phyloP scores from a whole-genome alignment of 2,329 filamentous ascomycete genomes.

The Calonectria leucothoes region DNA sequence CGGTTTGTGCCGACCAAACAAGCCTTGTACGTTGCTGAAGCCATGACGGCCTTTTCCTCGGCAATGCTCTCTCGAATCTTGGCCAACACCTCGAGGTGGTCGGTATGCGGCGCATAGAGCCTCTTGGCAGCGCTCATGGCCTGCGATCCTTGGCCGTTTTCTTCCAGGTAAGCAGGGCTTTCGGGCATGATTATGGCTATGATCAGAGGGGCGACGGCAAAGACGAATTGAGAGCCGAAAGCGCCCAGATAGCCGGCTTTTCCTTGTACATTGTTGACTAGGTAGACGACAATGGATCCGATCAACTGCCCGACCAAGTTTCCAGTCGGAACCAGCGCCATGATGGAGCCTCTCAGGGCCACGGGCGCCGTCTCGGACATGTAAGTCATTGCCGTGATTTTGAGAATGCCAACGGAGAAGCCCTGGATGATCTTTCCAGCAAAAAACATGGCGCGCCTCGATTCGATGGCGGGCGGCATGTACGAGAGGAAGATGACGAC shows the following conservation, averaged over 20 bases:
- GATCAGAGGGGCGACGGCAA: slow-evolving; percentile 32
- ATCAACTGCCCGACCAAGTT: slow-evolving; percentile 43
- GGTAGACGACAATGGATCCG: slow-evolving; percentile 35
- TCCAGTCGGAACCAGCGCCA: slow-evolving; percentile 42
- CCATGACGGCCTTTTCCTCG: slow-evolving; percentile 48
- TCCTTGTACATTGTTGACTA: slow-evolving; percentile 33
- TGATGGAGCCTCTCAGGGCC: slow-evolving; percentile 38
- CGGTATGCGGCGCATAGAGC: slow-evolving; percentile 33
- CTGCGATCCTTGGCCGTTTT: slow-evolving; percentile 27
- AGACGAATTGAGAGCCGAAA: slow-evolving; percentile 41
- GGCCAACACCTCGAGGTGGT: slow-evolving; percentile 26
- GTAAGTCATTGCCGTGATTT: slow-evolving; percentile 52
- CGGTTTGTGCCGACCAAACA: slow-evolving; percentile 55
- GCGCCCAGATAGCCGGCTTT: slow-evolving; percentile 38
- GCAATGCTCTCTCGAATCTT: slow-evolving; percentile 49
- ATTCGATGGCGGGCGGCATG: slow-evolving; percentile 22
- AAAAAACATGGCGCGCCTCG: slow-evolving; percentile 37
- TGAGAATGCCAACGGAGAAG: slow-evolving; percentile 41
- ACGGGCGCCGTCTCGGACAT: slow-evolving; percentile 44
- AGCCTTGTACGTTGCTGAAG: slow-evolving; percentile 50
- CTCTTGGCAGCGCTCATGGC: slow-evolving; percentile 32
- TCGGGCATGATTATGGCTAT: slow-evolving; percentile 43
- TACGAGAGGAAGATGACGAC: slow-evolving; percentile 45
- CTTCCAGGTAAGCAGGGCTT: slow-evolving; percentile 39
- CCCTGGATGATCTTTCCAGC: slow-evolving; percentile 43